Evolutionary conservation across 345 rosid species (phyloP).

Genomic region (Dimocarpus longan): DNA sequence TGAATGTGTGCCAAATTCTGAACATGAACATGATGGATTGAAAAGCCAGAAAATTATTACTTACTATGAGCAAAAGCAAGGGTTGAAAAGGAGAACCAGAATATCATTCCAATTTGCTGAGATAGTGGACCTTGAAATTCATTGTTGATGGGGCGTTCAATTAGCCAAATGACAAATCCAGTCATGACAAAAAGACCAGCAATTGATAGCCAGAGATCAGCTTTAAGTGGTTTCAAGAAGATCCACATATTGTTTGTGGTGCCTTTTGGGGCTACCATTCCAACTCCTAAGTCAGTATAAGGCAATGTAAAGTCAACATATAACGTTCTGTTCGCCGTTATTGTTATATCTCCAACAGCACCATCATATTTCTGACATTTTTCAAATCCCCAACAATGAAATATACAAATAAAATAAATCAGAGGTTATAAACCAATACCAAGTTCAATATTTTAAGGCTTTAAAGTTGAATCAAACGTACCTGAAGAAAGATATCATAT

Average conservation of each 20-base stretch:
- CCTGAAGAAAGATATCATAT: no score
- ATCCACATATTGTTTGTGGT: constrained; percentile 19
- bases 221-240: background rate
- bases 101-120: background rate
- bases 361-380: constrained; percentile 41
- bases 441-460: no score
- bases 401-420: background rate
- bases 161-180: constrained; percentile 36
- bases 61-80: no score
- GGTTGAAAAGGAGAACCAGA: no score
- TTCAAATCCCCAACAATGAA: background rate
- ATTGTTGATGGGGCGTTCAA: constrained; percentile 32
- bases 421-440: no score
- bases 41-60: no score
- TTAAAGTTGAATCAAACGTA: no score
- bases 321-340: constrained; percentile 40
- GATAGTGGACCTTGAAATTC: constrained; percentile 19
- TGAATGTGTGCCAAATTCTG: no score
- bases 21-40: no score
- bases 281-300: constrained; percentile 27
- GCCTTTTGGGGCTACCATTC: constrained; percentile 23
- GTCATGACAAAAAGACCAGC: constrained; percentile 19
- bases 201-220: constrained; percentile 26
- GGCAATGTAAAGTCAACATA: constrained; percentile 55
- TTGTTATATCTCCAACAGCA: constrained; percentile 47